These are phyloP conservation scores for Saccharomycopsis capsularis DNA, from an alignment of 805 yeast species.

Conservation along the genomic window DNA sequence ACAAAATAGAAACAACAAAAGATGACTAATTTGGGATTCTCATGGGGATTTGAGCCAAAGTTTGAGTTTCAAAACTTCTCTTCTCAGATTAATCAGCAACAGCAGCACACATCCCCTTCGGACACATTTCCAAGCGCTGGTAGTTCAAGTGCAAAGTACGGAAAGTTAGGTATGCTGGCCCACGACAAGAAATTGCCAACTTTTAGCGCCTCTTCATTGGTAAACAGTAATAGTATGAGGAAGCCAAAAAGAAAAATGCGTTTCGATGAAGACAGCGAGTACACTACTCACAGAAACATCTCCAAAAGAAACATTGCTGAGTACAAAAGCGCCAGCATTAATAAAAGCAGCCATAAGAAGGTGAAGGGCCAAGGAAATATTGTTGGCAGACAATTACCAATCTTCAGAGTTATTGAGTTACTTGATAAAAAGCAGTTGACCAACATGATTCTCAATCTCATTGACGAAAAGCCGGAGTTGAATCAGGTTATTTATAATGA, in stretches of 20 bases:
- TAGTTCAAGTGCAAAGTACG: background rate
- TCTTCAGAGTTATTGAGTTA: constrained; percentile 60
- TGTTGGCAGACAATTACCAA: constrained; percentile 54
- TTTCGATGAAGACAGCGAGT: background rate
- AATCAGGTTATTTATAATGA: constrained; percentile 38
- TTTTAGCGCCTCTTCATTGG: background rate
- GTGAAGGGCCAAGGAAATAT: background rate
- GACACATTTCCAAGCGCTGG: background rate
- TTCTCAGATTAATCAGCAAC: background rate
- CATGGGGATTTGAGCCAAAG: constrained; percentile 19
- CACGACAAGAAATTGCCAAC: background rate
- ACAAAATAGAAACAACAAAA: too few relatives aligned
- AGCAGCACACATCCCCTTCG: background rate
- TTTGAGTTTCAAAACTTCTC: constrained; percentile 1
- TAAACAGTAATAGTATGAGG: background rate
- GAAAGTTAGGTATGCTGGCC: background rate
- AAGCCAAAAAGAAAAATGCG: background rate
- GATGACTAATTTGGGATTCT: constrained; percentile 15
- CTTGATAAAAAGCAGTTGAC: constrained; percentile 53
- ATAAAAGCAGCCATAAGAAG: background rate
- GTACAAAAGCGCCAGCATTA: background rate
- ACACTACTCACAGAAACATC: background rate
- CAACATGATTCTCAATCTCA: constrained; percentile 43
- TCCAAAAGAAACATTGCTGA: background rate
- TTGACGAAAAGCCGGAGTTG: constrained; percentile 58